Conservation (phyloP, 2,329 filamentous ascomycete species). For the Alternaria rosae region DNA sequence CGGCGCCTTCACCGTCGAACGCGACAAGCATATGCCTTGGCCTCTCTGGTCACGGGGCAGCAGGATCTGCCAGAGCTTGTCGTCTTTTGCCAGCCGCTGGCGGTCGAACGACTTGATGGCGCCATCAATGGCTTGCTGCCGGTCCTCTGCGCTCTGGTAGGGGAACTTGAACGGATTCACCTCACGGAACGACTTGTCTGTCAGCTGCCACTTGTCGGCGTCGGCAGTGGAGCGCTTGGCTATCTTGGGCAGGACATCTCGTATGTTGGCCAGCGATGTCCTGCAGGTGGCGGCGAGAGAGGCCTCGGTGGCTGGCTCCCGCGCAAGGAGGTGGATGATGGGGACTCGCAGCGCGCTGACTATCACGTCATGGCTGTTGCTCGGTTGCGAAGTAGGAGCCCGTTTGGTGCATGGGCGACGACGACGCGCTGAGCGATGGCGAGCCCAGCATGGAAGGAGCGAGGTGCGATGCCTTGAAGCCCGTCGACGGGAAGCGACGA, state of each 20-base stretch:
- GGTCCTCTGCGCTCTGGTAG: slow-evolving; percentile 63
- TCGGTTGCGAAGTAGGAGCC: slow-evolving; percentile 54
- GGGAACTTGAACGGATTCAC: slow-evolving; percentile 68
- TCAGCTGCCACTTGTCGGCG: slow-evolving; percentile 55
- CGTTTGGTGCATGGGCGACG: slow-evolving; percentile 45
- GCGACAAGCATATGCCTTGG: slow-evolving; percentile 68
- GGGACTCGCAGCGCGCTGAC: slow-evolving; percentile 55
- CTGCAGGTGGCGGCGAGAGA: slow-evolving; percentile 43
- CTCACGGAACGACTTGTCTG: slow-evolving; percentile 67
- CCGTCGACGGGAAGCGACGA: slow-evolving; percentile 47
- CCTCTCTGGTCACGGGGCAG: slow-evolving; percentile 67
- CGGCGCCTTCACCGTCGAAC: slow-evolving; percentile 60
- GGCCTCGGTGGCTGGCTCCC: slow-evolving; percentile 41
- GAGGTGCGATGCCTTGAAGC: slow-evolving; percentile 46
- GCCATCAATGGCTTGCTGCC: slow-evolving; percentile 67
- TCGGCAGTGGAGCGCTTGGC: slow-evolving; percentile 59
- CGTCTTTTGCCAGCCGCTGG: slow-evolving; percentile 64
- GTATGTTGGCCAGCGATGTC: slow-evolving; percentile 36
- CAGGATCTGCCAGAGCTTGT: slow-evolving; percentile 69
- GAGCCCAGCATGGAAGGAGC: slow-evolving; percentile 49
- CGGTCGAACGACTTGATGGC: slow-evolving; percentile 70
- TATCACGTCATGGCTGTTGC: slow-evolving; percentile 40
- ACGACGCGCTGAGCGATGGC: slow-evolving; percentile 49
- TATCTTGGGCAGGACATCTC: slow-evolving; percentile 57
- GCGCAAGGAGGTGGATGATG: slow-evolving; percentile 63